Conservation (phyloP, 345 rosid species). For the Salix caprea region DNA sequence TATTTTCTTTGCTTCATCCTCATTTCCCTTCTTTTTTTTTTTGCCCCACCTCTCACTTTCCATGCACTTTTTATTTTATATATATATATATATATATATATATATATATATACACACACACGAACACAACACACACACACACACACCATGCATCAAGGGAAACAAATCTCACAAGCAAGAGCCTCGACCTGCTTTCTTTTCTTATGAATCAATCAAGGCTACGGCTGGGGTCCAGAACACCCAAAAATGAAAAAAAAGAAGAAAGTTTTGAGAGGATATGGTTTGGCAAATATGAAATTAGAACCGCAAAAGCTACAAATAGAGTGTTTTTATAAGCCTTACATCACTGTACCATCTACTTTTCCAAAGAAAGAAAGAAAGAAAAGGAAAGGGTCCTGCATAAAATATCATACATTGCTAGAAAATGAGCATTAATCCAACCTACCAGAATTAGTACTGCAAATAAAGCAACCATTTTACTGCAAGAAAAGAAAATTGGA, state of each 20-base stretch:
- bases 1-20: slow-evolving; percentile 9
- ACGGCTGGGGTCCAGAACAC: no score
- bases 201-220: slow-evolving; percentile 26
- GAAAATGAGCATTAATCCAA: neutral
- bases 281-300: neutral
- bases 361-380: neutral
- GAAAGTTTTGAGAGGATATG: neutral
- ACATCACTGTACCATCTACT: slow-evolving; percentile 3
- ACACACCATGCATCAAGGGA: neutral
- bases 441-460: neutral
- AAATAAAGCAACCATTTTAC: neutral
- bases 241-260: neutral
- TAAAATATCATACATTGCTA: slow-evolving; percentile 2
- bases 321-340: neutral
- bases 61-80: neutral
- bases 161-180: slow-evolving; percentile 1
- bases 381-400: neutral
- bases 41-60: neutral
- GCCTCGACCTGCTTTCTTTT: slow-evolving; percentile 18
- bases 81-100: no score
- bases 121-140: no score
- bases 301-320: slow-evolving; percentile 14
- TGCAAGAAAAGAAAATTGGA: neutral
- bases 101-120: no score
- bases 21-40: neutral